These are phyloP conservation scores for Coprinellus aureogranulatus DNA, from an alignment of 768 basidiomycete genomes.

Conservation along the genomic window DNA sequence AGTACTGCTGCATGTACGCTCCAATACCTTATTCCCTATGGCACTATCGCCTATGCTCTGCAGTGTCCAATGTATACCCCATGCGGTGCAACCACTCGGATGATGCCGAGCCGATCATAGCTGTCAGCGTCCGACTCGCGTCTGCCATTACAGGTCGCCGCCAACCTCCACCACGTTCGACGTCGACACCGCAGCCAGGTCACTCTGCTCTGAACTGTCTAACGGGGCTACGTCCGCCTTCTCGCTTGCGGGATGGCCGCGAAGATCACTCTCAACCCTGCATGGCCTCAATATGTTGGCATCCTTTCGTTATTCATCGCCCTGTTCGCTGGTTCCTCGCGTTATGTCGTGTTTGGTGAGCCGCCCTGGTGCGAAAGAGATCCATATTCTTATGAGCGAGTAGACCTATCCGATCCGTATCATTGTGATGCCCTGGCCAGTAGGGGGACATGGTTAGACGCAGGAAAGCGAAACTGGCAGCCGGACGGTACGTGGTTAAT, in stretches of 20 bases:
- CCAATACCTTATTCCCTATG: too few relatives aligned
- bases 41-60: too few relatives aligned
- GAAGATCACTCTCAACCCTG: conserved; percentile 35
- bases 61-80: too few relatives aligned
- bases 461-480: conserved; percentile 72
- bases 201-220: too few relatives aligned
- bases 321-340: conserved; percentile 35
- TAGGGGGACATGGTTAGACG: conserved; percentile 77
- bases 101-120: too few relatives aligned
- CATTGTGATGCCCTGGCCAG: conserved; percentile 72
- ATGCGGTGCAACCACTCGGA: too few relatives aligned
- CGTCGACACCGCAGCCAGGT: too few relatives aligned
- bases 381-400: neutral
- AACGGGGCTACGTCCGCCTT: too few relatives aligned
- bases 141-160: too few relatives aligned
- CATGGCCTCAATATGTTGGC: conserved; percentile 52
- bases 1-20: too few relatives aligned
- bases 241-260: conserved; percentile 12
- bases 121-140: too few relatives aligned
- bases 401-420: conserved; percentile 71
- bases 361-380: neutral
- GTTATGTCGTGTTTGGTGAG: conserved; percentile 42
- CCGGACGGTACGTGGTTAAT: conserved; percentile 61
- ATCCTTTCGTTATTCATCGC: conserved; percentile 37
- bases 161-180: too few relatives aligned